phyloP scores from a whole-genome alignment of 768 basidiomycete genomes.

The Leccinum boreale region DNA sequence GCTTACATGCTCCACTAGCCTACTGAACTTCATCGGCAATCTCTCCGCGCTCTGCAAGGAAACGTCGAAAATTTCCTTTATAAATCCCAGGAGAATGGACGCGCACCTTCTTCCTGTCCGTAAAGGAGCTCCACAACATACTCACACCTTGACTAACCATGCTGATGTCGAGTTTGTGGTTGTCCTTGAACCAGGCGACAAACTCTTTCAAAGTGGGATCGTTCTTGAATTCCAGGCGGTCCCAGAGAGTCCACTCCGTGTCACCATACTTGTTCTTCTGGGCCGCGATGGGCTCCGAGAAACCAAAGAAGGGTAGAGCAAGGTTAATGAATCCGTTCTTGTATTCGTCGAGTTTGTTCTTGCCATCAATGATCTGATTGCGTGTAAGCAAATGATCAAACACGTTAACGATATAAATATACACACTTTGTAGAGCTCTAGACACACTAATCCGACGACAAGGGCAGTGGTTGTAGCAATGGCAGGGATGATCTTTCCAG shows the following conservation, averaged over 20 bases:
- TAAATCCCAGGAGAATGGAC: background rate
- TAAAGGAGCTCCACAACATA: slow-evolving; percentile 96
- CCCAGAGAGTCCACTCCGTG: slow-evolving; percentile 97
- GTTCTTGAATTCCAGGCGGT: slow-evolving; percentile 89
- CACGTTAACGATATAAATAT: background rate
- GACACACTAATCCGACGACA: slow-evolving; percentile 91
- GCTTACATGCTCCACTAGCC: slow-evolving; percentile 88
- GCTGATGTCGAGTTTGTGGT: slow-evolving; percentile 82
- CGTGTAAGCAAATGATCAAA: slow-evolving; percentile 1
- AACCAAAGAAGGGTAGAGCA: slow-evolving; percentile 97
- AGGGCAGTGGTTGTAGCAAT: slow-evolving; percentile 98
- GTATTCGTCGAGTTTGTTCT: slow-evolving; percentile 89
- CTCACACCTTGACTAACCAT: slow-evolving; percentile 99
- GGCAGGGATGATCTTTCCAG: slow-evolving; percentile 98
- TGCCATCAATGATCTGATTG: slow-evolving; percentile 86
- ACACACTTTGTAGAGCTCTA: slow-evolving; percentile 92
- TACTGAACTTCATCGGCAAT: slow-evolving; percentile 84
- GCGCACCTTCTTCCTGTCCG: slow-evolving; percentile 86
- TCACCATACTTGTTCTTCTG: slow-evolving; percentile 83
- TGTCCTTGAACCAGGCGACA: slow-evolving; percentile 75
- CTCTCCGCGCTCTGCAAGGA: slow-evolving; percentile 76
- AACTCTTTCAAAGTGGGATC: slow-evolving; percentile 88
- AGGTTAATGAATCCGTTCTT: slow-evolving; percentile 99
- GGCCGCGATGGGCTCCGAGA: slow-evolving; percentile 94
- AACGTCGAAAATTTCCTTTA: slow-evolving; percentile 6